Percentiles rank a stretch among this genome's conserved stretches.
Conservation (phyloP, 2,329 filamentous ascomycete genomes). For the Pseudogymnoascus sp. region DNA sequence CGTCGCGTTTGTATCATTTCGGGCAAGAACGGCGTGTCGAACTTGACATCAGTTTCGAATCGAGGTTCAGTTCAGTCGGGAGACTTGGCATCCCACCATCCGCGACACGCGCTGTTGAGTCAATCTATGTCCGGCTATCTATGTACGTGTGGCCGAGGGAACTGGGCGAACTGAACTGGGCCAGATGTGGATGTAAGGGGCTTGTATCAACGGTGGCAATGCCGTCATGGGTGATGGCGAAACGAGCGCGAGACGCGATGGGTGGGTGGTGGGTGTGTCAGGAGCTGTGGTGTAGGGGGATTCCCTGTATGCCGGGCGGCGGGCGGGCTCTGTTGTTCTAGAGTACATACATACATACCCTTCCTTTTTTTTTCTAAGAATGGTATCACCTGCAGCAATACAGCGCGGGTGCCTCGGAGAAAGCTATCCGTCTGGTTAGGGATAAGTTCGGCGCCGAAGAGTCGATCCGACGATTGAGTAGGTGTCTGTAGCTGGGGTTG, state of each 20-base stretch:
- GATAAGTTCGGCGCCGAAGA: neutral
- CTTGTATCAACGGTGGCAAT: conserved; percentile 3
- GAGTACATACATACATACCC: too few species aligned
- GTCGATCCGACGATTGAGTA: neutral
- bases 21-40: neutral
- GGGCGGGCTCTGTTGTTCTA: too few species aligned
- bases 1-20: neutral
- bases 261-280: too few species aligned
- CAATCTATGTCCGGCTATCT: too few species aligned
- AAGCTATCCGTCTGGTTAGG: neutral
- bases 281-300: neutral
- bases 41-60: neutral
- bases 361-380: conserved; percentile 3
- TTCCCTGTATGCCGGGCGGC: neutral
- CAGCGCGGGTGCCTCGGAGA: neutral
- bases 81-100: neutral
- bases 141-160: too few species aligned
- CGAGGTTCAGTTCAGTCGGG: too few species aligned
- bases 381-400: neutral
- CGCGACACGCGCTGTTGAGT: neutral
- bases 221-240: neutral
- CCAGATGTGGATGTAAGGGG: neutral
- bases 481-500: neutral
- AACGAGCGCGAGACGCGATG: neutral
- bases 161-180: too few species aligned